Evolutionary conservation across 208 protist species (phyloP).

Genomic region (Strigomonas oncopelti): DNA sequence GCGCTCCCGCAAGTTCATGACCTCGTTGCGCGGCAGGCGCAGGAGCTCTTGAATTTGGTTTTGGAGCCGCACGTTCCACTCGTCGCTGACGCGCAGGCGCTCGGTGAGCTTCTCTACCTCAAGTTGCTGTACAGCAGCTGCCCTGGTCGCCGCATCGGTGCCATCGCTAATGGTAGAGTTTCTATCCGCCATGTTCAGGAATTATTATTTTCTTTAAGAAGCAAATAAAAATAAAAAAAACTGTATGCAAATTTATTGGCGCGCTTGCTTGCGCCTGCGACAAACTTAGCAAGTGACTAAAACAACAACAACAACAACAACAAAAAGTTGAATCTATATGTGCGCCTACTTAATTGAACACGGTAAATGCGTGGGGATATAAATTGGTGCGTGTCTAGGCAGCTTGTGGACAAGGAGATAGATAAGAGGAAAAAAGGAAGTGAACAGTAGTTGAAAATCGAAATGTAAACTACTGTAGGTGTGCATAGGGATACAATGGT

Average conservation of each 20-base stretch:
- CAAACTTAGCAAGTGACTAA: no score
- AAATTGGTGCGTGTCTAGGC: no score
- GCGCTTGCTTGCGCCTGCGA: no score
- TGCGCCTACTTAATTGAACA: no score
- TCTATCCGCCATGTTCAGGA: neutral
- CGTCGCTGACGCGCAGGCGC: slow-evolving; percentile 65
- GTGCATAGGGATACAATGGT: neutral
- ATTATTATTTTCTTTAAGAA: neutral
- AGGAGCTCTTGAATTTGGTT: slow-evolving; percentile 71
- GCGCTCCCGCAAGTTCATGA: slow-evolving; percentile 50
- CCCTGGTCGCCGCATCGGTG: neutral
- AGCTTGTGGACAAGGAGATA: no score
- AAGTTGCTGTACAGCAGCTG: slow-evolving; percentile 4
- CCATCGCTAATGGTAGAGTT: neutral
- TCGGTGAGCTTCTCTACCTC: slow-evolving; percentile 49
- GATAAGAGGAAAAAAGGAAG: no score
- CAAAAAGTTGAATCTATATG: no score
- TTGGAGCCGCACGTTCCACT: slow-evolving; percentile 80
- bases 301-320: no score
- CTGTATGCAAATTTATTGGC: no score
- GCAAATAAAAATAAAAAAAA: slow-evolving; percentile 13
- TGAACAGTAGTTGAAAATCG: slow-evolving; percentile 4
- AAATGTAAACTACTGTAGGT: neutral
- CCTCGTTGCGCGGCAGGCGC: slow-evolving; percentile 55
- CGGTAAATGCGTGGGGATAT: no score